Conservation (phyloP, 371 early-diverging fungal species). For the Gilbertella persicaria region DNA sequence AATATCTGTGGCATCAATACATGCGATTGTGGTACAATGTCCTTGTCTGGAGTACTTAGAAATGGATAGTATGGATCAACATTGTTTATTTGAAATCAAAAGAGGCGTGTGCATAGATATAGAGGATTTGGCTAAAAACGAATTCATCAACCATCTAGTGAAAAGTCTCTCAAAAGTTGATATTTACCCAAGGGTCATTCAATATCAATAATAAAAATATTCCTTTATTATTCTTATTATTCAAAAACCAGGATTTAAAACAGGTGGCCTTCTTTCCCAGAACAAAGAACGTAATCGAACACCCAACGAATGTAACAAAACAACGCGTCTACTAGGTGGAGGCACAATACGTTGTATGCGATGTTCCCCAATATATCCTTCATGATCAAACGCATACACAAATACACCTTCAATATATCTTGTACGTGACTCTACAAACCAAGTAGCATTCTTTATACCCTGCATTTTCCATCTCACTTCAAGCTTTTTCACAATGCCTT, state of each 20-base stretch:
- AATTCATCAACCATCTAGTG: no score
- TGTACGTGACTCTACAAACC: conserved; percentile 11
- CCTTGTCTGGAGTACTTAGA: no score
- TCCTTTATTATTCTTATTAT: neutral
- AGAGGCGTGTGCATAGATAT: no score
- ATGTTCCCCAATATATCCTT: conserved; percentile 57
- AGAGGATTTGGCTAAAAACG: no score
- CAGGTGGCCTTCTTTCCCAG: conserved; percentile 25
- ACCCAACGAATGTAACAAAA: conserved; percentile 50
- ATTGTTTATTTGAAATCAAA: no score
- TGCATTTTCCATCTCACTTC: conserved; percentile 59
- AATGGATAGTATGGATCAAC: no score
- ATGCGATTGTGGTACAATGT: no score
- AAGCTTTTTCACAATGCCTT: conserved; percentile 27
- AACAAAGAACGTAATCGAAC: conserved; percentile 41
- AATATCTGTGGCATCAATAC: no score
- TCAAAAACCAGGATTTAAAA: conserved; percentile 29
- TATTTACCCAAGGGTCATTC: no score
- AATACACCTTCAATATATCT: conserved; percentile 54
- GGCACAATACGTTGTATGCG: conserved; percentile 63
- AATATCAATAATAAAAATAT: neutral
- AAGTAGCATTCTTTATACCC: conserved; percentile 42
- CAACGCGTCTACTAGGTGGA: conserved; percentile 55
- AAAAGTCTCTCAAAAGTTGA: no score
- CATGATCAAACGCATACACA: conserved; percentile 52